Evolutionary conservation across 148 eudicot species (phyloP).

Genomic region (Chenopodium berlandieri): DNA sequence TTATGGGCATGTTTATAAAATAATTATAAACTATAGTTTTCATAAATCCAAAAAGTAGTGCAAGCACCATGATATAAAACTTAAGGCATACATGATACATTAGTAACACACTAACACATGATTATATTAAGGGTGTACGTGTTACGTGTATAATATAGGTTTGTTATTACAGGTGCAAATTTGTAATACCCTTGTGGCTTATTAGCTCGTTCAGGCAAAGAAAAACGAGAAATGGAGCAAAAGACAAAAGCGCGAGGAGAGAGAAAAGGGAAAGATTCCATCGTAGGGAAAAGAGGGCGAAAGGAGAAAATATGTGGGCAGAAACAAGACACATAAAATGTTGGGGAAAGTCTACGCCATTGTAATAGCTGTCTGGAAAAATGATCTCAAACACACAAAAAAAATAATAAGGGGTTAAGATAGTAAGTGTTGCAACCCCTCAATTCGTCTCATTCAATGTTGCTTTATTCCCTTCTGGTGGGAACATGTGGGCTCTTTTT

Average conservation of each 20-base stretch:
- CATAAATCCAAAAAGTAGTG: no score
- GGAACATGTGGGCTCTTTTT: slow-evolving; percentile 42
- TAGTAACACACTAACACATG: no score
- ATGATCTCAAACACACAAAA: slow-evolving; percentile 18
- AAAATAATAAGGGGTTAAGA: no score
- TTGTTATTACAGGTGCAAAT: no score
- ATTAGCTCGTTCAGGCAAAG: no score
- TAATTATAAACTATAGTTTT: no score
- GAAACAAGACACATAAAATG: slow-evolving; percentile 33
- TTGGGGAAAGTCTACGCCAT: slow-evolving; percentile 39
- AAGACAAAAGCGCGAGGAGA: background rate
- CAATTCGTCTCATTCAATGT: slow-evolving; percentile 20
- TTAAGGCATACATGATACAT: no score
- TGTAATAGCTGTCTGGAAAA: slow-evolving; percentile 30
- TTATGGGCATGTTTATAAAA: no score
- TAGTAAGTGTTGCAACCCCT: background rate
- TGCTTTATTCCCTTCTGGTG: slow-evolving; percentile 37
- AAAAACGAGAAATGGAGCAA: background rate
- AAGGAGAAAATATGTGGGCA: slow-evolving; percentile 25
- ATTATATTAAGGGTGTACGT: no score
- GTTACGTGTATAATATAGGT: no score
- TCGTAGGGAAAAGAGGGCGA: background rate
- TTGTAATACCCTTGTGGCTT: no score
- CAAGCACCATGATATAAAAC: no score
- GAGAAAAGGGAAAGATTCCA: background rate